phyloP scores from a whole-genome alignment of 192 early-diverging fungal genomes.

The Coemansia guatemalensis region DNA sequence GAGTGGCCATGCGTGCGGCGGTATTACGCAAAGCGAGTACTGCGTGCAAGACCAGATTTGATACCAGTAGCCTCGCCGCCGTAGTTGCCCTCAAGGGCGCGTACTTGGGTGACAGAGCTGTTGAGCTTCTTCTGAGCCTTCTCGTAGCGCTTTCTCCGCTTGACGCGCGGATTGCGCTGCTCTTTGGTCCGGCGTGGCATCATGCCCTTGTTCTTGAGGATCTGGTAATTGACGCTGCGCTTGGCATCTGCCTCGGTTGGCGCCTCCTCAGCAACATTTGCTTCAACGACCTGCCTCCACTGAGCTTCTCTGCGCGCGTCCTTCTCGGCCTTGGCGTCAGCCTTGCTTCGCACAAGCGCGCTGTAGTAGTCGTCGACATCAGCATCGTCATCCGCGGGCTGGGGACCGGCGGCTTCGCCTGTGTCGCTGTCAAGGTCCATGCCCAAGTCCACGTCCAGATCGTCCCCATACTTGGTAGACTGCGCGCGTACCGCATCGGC shows the following conservation, averaged over 20 bases:
- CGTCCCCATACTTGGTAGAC: conserved; percentile 43
- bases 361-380: conserved; percentile 61
- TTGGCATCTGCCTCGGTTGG: conserved; percentile 60
- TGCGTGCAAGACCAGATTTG: conserved; percentile 79
- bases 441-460: conserved; percentile 59
- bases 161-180: conserved; percentile 92
- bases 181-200: conserved; percentile 90
- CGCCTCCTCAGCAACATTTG: conserved; percentile 54
- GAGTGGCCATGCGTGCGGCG: not conserved
- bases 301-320: conserved; percentile 50
- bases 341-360: conserved; percentile 53
- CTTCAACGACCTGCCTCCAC: conserved; percentile 41
- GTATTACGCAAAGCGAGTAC: conserved; percentile 66
- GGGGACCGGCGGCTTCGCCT: conserved; percentile 31
- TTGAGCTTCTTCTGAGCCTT: conserved; percentile 87
- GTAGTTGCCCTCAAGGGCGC: conserved; percentile 72
- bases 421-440: conserved; percentile 37
- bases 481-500: conserved; percentile 15
- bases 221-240: conserved; percentile 81
- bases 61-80: conserved; percentile 95
- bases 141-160: conserved; percentile 86
- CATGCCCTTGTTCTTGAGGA: conserved; percentile 95
- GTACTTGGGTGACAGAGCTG: conserved; percentile 71
- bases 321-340: conserved; percentile 54
- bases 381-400: conserved; percentile 14